Base-by-base conservation (phyloP, 768 basidiomycete genomes). In the Dioszegia aurantiaca region DNA sequence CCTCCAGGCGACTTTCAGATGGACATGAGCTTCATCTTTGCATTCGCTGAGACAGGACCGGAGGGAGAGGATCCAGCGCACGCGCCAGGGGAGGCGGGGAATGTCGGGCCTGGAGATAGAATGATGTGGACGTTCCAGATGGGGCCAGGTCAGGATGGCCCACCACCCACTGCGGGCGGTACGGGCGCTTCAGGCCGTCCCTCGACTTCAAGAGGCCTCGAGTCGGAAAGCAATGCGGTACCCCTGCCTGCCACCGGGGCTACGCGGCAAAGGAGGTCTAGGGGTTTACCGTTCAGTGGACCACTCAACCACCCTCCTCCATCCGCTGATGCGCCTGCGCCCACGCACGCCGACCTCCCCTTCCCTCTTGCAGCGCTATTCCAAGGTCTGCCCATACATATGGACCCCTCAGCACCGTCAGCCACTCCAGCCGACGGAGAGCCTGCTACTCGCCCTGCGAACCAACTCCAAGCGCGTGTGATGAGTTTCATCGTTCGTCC, bases 61-160 rank as follows among this genome's bases (percentile, higher is more conserved):
- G 31, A 27, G 11, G 17, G 3, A 11, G 48, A 28, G 28, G 48
- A 36, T 33, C 30, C 16, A 37, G 48, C 17, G 48, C 14, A 49
- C 21, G 9, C 19, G 10, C 30, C 36, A 28, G 17, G n/a, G n/a
- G n/a, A n/a, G n/a, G n/a, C n/a, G n/a, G n/a, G n/a, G n/a, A n/a
- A n/a, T n/a, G n/a, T n/a, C n/a, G n/a, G n/a, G n/a, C n/a, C n/a
- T n/a, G n/a, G 37, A 27, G 16, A n/a, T 8, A 37, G 51, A 9
- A 40, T 53, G 37, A 40, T 53, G 37, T 53, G 51, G 51, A 26
- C 51, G 10, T 53, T 53, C 51, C 51, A 53, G 9, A 23, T 53
- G 5, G 16, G 40, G 23, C 48, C 48, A 4, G 27, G 31, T 30
- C 46, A 30, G 24, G 6, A n/a, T 45, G 14, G 6, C 6, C 5